phyloP scores from a whole-genome alignment of 1,284 basidiomycete species.

The Pseudozyma thailandica region DNA sequence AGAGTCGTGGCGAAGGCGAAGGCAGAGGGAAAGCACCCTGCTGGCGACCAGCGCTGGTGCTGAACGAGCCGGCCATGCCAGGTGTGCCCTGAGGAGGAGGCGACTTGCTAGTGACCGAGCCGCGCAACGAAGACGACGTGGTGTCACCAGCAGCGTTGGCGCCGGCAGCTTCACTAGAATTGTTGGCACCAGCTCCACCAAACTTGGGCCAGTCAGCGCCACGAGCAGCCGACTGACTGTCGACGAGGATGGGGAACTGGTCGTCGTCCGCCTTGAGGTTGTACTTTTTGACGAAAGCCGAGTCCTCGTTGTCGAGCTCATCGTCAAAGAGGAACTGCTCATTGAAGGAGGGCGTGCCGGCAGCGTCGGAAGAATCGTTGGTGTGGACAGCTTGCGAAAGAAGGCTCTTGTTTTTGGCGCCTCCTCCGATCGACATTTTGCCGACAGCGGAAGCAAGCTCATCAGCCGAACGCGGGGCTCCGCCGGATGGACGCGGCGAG shows the following conservation, averaged over 20 bases:
- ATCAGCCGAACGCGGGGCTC: conserved; percentile 14
- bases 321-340: conserved; percentile 66
- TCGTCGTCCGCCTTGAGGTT: conserved; percentile 63
- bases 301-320: conserved; percentile 65
- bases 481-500: conserved; percentile 38
- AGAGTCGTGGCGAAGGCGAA: conserved; percentile 40
- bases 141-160: conserved; percentile 16
- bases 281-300: conserved; percentile 67
- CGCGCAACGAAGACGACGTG: conserved; percentile 20
- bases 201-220: conserved; percentile 94
- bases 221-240: conserved; percentile 71
- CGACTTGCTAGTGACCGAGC: conserved; percentile 60
- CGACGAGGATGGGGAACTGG: conserved; percentile 76
- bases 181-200: conserved; percentile 71
- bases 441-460: conserved; percentile 31
- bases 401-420: conserved; percentile 8
- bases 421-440: conserved; percentile 33
- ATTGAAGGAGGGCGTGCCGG: conserved; percentile 59
- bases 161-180: conserved; percentile 4
- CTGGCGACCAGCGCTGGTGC: conserved; percentile 35
- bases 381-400: conserved; percentile 13
- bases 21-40: conserved; percentile 36
- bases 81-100: conserved; percentile 69
- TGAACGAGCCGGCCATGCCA: conserved; percentile 39
- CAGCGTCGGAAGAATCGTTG: background rate